Conservation (phyloP, 805 yeast species). For the Maudiozyma bulderi region DNA sequence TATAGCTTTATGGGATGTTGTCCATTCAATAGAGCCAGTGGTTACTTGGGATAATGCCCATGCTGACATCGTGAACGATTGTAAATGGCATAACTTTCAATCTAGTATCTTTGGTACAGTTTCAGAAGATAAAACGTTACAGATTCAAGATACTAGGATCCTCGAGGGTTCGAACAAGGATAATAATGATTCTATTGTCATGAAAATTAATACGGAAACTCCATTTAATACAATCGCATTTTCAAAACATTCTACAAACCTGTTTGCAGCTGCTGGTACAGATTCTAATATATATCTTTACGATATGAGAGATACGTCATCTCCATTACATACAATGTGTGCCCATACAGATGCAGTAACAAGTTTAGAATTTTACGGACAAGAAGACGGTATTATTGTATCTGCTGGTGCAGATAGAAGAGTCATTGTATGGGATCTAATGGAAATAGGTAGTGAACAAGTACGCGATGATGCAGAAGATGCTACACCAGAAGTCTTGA, state of each 20-base stretch:
- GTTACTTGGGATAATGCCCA: constrained; percentile 31
- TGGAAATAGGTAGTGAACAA: constrained; percentile 75
- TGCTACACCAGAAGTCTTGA: constrained; percentile 77
- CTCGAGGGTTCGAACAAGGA: constrained; percentile 2
- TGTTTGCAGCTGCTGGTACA: constrained; percentile 61
- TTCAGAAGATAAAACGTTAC: constrained; percentile 55
- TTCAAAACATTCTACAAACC: constrained; percentile 48
- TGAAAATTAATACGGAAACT: constrained; percentile 22
- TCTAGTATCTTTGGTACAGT: constrained; percentile 55
- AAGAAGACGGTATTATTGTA: constrained; percentile 65
- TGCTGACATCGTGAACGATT: constrained; percentile 60
- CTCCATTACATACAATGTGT: constrained; percentile 57
- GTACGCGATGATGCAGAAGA: constrained; percentile 82
- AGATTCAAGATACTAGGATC: constrained; percentile 45
- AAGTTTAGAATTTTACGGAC: constrained; percentile 67
- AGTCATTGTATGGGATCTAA: constrained; percentile 71
- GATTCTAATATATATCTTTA: constrained; percentile 58
- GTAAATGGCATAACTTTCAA: constrained; percentile 55
- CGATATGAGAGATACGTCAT: constrained; percentile 45
- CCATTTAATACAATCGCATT: constrained; percentile 58
- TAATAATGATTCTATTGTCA: constrained; percentile 14
- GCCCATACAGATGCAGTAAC: constrained; percentile 73
- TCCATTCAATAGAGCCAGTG: constrained; percentile 21
- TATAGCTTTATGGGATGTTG: constrained; percentile 52
- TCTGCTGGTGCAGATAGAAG: constrained; percentile 72